Percentiles rank a stretch among this genome's conserved stretches.
phyloP scores from a whole-genome alignment of 1,284 basidiomycete species.

The Phellopilus nigrolimitatus region DNA sequence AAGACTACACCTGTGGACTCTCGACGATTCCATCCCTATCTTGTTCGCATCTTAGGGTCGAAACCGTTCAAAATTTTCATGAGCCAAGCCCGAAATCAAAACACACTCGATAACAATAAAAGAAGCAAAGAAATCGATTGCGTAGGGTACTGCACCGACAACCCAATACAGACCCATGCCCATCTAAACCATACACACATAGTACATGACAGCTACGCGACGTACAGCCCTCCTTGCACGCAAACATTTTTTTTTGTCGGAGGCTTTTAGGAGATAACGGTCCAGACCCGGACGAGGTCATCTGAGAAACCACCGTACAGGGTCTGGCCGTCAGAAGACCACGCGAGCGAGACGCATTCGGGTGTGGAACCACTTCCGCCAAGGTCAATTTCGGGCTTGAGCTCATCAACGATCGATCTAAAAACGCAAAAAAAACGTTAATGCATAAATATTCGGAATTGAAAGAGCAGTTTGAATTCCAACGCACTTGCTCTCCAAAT shows the following conservation, averaged over 20 bases:
- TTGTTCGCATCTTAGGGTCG: too few species aligned
- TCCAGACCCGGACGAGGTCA: constrained; percentile 90
- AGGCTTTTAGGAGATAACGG: constrained; percentile 61
- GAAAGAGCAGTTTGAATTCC: neutral
- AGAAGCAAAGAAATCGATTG: neutral
- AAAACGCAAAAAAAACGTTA: constrained; percentile 25
- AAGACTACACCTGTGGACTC: too few species aligned
- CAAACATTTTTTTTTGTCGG: too few species aligned
- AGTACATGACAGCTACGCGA: neutral
- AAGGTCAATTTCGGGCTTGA: constrained; percentile 86
- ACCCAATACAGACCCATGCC: constrained; percentile 9
- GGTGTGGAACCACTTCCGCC: constrained; percentile 81
- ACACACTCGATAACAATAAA: constrained; percentile 1
- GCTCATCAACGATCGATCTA: constrained; percentile 97
- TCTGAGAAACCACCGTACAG: constrained; percentile 95
- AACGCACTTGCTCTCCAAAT: constrained; percentile 93
- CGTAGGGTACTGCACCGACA: constrained; percentile 5
- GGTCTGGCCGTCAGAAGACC: constrained; percentile 98
- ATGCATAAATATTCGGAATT: neutral
- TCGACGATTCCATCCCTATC: too few species aligned
- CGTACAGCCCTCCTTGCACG: neutral
- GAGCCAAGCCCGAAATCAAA: neutral
- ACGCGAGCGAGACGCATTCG: constrained; percentile 96
- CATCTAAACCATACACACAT: constrained; percentile 11
- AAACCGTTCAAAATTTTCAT: too few species aligned